Base-by-base conservation (phyloP, 1,284 basidiomycete species). In the Meripilus lineatus region DNA sequence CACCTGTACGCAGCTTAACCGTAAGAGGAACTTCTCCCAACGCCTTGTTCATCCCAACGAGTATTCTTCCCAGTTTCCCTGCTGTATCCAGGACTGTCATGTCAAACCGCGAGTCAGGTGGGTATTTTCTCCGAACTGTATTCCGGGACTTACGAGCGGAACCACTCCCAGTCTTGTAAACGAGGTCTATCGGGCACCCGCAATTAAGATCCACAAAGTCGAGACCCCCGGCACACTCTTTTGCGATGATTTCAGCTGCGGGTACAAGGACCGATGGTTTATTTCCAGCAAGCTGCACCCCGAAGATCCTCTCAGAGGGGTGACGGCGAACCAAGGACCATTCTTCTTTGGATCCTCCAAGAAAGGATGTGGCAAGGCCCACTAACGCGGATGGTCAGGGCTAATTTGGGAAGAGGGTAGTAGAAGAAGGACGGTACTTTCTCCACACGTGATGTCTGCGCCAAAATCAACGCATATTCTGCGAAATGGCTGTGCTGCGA, bases 141-240 rank as follows among this genome's bases (percentile, higher is more conserved):
- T 37, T 32, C 39, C 28, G 36, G 38, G 7, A 42, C 84, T 42
- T 53, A 89, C 91, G 61, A 10, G 93, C 93, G 49, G 87, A 91
- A 0, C 93, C 93, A 39, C 89, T 93, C 0, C 93, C 93, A 20
- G 81, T 79, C 58, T 89, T 89, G 69, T 93, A 98, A 1, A 99
- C 89, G 37, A 99, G 71, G 64, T 99, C 95, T 53, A 98, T 98
- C 2, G 95, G 95, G 64, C 95, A 98, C 3, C 95, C 95, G 63
- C 91, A 91, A 62, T 99, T 99, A 54, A 98, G 69, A 57, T 99
- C 95, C 10, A 95, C 89, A 58, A 95, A 96, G 60, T 96, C 91
- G 22, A 95, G 65, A 18, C 79, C 75, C 8, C 71, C 68, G 0
- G 65, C 64, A 48, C 73, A 80, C 57, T 93, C 86, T 48, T 75